Conservation (phyloP, 331 rosid species). For the Arachis monticola region DNA sequence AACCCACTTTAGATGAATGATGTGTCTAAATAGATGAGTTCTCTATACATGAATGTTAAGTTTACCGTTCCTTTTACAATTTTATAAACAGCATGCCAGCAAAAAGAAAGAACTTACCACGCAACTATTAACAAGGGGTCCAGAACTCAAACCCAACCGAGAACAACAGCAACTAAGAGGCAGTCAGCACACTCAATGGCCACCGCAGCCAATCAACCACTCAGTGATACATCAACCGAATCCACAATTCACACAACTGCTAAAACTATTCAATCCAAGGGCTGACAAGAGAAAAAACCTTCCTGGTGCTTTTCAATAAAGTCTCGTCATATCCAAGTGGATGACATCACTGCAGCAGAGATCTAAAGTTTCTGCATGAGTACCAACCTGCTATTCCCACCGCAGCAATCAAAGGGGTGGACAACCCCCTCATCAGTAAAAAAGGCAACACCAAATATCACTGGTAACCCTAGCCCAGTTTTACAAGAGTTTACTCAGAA, state of each 20-base stretch:
- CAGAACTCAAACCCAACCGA: background rate
- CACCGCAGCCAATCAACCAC: background rate
- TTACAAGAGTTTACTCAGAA: background rate
- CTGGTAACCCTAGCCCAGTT: background rate
- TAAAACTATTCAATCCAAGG: too few species aligned
- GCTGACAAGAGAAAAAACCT: too few species aligned
- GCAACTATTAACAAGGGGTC: background rate
- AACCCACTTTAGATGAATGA: too few species aligned
- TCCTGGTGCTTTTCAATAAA: too few species aligned
- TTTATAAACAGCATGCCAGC: too few species aligned
- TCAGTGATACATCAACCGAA: background rate
- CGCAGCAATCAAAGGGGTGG: conserved; percentile 9
- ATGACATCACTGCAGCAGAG: background rate
- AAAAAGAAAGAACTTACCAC: too few species aligned
- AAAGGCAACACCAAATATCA: background rate
- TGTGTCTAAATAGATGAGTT: too few species aligned
- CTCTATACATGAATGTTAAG: too few species aligned
- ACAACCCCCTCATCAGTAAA: background rate
- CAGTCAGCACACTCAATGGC: background rate
- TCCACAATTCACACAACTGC: background rate
- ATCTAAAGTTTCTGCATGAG: background rate
- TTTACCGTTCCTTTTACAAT: too few species aligned
- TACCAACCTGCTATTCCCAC: background rate
- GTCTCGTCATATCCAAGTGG: background rate
- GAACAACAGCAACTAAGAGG: background rate